Conservation (phyloP, 305 asterid genomes). For the Solanum hybrid region DNA sequence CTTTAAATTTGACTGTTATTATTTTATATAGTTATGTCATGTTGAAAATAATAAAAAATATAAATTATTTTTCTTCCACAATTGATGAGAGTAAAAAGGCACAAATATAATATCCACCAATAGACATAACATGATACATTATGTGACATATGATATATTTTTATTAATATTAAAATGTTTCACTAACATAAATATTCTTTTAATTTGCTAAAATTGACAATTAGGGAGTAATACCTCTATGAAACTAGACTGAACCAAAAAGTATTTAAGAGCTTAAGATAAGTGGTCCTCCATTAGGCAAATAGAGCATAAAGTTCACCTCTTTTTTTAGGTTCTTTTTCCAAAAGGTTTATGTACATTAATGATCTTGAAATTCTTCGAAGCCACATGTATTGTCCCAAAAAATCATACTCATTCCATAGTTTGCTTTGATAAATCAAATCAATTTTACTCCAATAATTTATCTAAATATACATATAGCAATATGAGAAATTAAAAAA, state of each 20-base stretch:
- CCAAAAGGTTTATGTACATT: not conserved
- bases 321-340: not conserved
- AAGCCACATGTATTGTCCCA: not conserved
- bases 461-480: not conserved
- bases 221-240: not conserved
- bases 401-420: not conserved
- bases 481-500: not conserved
- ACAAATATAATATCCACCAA: no score
- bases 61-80: no score
- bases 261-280: not conserved
- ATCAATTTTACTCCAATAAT: not conserved
- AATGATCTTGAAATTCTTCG: not conserved
- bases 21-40: not conserved
- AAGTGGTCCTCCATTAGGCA: not conserved
- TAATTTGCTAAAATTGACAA: not conserved
- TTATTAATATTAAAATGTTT: no score
- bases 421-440: not conserved
- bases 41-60: not conserved
- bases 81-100: no score
- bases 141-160: not conserved
- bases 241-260: not conserved
- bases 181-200: not conserved
- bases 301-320: not conserved
- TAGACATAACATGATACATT: not conserved
- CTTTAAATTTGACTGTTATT: not conserved